Base-by-base conservation (phyloP, 106 monocot species). In the Dendrobium chrysotoxum region DNA sequence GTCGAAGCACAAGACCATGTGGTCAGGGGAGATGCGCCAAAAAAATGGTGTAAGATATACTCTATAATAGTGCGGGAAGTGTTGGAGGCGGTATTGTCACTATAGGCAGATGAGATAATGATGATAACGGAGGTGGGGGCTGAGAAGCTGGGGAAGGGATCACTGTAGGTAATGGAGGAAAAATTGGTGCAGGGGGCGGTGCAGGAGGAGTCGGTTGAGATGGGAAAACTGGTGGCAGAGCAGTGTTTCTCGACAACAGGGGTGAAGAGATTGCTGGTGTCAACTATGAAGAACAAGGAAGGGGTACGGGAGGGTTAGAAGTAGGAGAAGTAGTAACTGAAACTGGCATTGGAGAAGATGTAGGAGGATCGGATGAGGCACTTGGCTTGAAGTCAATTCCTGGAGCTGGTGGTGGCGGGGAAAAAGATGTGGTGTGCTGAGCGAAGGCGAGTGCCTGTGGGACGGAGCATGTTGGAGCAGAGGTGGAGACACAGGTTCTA, bases 231-330 rank as follows among this genome's bases (percentile, higher is more conserved):
- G 82, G 78, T 7, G 82, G 44, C 18, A 75, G 73, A 28, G 81
- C 39, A 2, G 80, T 31, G 16, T 3, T 41, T 13, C 76, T 15
- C 6, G 61, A 28, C 0, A 82, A 73, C 0, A 80, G 83, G 68
- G 80, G 57, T 0, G 82, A 41, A 30, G 75, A 12, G 35, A 80
- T 10, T 3, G 85, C 30, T n/a, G 84, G 75, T 4, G 81, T 7
- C 0, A 46, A 25, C 11, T 78, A 78, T 7, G 72, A 46, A 15
- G 83, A 67, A 53, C 47, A 70, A 5, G 80, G 75, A 20, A 61
- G 45, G 13, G 67, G 28, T 47, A 88, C 79, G 0, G 84, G 80
- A 45, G 88, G 79, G 28, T 42, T 45, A 39, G 87, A 50, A 3
- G 79, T 23, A 28, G 78, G 28, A 53, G 79, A 67, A 75, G 86